phyloP scores from a whole-genome alignment of 768 basidiomycete genomes.

The Hortiboletus flavorubellus region DNA sequence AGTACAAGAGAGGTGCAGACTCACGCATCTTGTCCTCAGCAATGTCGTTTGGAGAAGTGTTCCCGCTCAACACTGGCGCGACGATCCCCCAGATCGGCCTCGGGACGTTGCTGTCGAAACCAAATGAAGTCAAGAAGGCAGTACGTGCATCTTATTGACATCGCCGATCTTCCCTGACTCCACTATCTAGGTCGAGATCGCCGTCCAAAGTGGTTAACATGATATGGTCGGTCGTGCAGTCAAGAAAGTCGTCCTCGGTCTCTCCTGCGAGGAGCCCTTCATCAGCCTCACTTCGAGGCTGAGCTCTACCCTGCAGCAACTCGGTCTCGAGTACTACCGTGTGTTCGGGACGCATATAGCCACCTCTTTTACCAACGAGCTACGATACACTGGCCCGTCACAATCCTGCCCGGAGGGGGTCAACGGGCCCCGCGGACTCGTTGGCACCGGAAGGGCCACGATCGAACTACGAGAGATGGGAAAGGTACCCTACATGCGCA shows the following conservation, averaged over 20 bases:
- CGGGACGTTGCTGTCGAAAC: conserved; percentile 78
- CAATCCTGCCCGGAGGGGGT: conserved; percentile 58
- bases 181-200: conserved; percentile 61
- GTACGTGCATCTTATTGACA: conserved; percentile 37
- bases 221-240: conserved; percentile 71
- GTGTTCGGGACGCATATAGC: conserved; percentile 25
- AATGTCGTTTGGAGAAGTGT: conserved; percentile 42
- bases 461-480: conserved; percentile 60
- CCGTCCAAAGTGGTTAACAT: conserved; percentile 76
- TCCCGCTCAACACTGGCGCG: conserved; percentile 46
- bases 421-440: conserved; percentile 41
- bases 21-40: not conserved
- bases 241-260: conserved; percentile 73
- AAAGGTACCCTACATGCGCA: conserved; percentile 47
- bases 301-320: conserved; percentile 72
- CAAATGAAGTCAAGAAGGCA: conserved; percentile 70
- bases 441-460: conserved; percentile 84
- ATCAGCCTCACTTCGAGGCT: conserved; percentile 58
- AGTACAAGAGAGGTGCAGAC: not conserved
- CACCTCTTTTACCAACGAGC: conserved; percentile 1
- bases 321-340: conserved; percentile 77
- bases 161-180: not conserved
- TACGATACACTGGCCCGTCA: conserved; percentile 66
- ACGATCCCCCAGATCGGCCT: conserved; percentile 74
- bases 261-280: conserved; percentile 77